Conservation (phyloP, 1,284 basidiomycete genomes). For the Cerrena zonata region DNA sequence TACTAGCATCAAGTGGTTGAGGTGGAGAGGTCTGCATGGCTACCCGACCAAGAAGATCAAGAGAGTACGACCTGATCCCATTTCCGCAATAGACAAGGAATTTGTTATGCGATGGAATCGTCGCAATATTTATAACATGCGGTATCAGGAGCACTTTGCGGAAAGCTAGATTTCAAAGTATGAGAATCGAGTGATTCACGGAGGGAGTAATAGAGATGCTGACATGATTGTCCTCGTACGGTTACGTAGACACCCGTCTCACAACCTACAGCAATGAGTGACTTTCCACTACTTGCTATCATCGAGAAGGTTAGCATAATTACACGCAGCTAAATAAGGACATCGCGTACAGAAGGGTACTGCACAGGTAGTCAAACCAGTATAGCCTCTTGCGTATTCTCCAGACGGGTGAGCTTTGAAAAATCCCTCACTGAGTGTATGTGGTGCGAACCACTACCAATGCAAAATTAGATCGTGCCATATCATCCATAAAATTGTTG, state of each 20-base stretch:
- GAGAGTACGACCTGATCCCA: conserved; percentile 58
- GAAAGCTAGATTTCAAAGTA: conserved; percentile 42
- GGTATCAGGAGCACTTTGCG: conserved; percentile 45
- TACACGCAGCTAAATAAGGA: neutral
- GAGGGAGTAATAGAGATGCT: conserved; percentile 20
- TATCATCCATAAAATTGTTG: neutral
- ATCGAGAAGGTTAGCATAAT: neutral
- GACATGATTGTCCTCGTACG: conserved; percentile 43
- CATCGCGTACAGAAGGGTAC: conserved; percentile 60
- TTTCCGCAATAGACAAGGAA: conserved; percentile 58
- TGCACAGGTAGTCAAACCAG: conserved; percentile 54
- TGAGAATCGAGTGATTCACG: no score
- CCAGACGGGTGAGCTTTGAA: conserved; percentile 39
- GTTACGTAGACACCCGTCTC: conserved; percentile 63
- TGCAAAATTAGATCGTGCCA: neutral
- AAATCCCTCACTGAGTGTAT: conserved; percentile 51
- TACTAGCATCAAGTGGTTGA: conserved; percentile 45
- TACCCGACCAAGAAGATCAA: conserved; percentile 61
- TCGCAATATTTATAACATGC: conserved; percentile 48
- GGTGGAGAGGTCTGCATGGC: conserved; percentile 41
- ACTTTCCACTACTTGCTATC: conserved; percentile 10
- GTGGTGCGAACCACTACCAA: conserved; percentile 58
- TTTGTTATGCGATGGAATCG: conserved; percentile 57
- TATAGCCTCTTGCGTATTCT: conserved; percentile 26
- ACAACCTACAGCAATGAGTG: conserved; percentile 58